Percentiles rank a stretch among this genome's conserved stretches.
phyloP scores from a whole-genome alignment of 768 basidiomycete genomes.

The Hebeloma cylindrosporum region DNA sequence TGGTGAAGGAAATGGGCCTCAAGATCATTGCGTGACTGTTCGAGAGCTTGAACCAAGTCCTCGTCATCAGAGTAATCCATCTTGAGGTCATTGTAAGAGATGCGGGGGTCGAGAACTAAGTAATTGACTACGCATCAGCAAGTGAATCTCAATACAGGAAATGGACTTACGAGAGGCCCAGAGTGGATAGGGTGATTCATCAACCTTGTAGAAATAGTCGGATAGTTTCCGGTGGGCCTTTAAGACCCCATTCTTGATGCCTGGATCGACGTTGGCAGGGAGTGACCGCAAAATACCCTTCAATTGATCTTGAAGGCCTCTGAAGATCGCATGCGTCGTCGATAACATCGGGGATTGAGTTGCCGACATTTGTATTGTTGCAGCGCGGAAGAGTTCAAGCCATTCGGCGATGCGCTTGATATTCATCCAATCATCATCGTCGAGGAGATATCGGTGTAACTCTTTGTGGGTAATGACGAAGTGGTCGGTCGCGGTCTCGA shows the following conservation, averaged over 20 bases:
- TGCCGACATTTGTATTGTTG: conserved; percentile 35
- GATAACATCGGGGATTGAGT: conserved; percentile 34
- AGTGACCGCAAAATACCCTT: conserved; percentile 18
- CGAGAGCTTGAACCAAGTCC: conserved; percentile 5
- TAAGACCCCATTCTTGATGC: no score
- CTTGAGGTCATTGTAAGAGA: conserved; percentile 27
- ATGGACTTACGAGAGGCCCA: no score
- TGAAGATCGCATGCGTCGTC: conserved; percentile 31
- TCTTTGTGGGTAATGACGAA: conserved; percentile 20
- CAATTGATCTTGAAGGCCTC: conserved; percentile 32
- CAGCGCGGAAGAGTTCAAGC: conserved; percentile 28
- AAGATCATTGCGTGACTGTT: conserved; percentile 28
- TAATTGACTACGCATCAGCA: no score
- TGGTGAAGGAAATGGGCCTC: conserved; percentile 17
- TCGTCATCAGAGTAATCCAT: conserved; percentile 7
- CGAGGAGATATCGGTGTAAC: conserved; percentile 19
- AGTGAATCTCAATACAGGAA: no score
- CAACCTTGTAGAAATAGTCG: no score
- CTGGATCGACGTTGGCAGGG: conserved; percentile 11
- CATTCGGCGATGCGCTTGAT: conserved; percentile 22
- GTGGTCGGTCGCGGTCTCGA: conserved; percentile 13
- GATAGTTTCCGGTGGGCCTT: no score
- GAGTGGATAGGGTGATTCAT: no score
- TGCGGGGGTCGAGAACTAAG: conserved; percentile 35
- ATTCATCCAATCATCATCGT: conserved; percentile 24